Evolutionary conservation across 2,329 filamentous ascomycete species (phyloP).

Genomic region (Talaromyces sp.): DNA sequence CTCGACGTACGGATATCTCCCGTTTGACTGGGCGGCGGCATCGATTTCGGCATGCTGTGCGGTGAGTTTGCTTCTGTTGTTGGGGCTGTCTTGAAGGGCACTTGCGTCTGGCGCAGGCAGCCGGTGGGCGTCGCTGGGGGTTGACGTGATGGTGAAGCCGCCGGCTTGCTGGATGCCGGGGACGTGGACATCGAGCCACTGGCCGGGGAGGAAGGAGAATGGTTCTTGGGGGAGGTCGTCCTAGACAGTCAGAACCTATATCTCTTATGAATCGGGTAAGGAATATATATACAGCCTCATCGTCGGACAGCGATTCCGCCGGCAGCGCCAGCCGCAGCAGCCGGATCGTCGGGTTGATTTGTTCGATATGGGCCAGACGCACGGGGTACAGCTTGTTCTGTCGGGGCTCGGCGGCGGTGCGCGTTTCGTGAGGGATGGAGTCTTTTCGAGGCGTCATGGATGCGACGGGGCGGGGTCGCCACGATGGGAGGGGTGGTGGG

Average conservation of each 20-base stretch:
- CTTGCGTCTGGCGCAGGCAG: conserved; percentile 20
- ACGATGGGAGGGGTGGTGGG: background rate
- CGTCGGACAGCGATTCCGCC: conserved; percentile 30
- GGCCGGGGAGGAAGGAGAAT: conserved; percentile 68
- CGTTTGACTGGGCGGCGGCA: conserved; percentile 17
- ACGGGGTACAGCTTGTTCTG: conserved; percentile 61
- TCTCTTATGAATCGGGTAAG: background rate
- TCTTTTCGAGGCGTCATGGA: conserved; percentile 21
- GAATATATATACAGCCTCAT: conserved; percentile 42
- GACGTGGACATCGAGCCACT: conserved; percentile 82
- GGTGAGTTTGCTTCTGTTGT: background rate
- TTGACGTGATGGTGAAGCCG: conserved; percentile 82
- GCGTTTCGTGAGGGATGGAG: conserved; percentile 56
- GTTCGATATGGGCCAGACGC: conserved; percentile 54
- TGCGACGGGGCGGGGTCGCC: conserved; percentile 15
- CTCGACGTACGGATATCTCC: conserved; percentile 57
- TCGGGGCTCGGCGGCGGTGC: conserved; percentile 69
- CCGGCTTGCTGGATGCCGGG: conserved; percentile 65
- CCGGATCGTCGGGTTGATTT: conserved; percentile 63
- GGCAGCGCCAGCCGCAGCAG: conserved; percentile 61
- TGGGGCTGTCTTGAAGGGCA: conserved; percentile 3
- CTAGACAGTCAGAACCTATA: background rate
- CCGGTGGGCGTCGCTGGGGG: conserved; percentile 52
- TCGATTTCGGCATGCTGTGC: conserved; percentile 16
- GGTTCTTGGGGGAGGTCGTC: conserved; percentile 17